Conservation (phyloP, 495 filamentous ascomycete species). For the Xylaria nigripes region DNA sequence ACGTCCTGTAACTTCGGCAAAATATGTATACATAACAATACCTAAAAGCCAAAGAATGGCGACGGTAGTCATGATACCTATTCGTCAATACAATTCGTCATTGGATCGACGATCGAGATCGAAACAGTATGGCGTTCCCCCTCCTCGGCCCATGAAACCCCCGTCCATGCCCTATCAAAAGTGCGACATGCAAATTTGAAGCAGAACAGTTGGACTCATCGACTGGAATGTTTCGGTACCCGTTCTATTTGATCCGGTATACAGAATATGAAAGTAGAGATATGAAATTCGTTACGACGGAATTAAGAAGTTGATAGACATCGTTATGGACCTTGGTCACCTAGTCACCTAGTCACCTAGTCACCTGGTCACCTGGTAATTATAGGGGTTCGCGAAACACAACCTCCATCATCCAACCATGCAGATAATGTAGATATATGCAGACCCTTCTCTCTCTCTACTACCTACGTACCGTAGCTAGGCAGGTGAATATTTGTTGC, state of each 20-base stretch:
- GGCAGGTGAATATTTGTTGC: not conserved
- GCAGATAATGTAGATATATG: not conserved
- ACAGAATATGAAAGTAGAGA: too few species aligned
- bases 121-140: not conserved
- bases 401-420: too few species aligned
- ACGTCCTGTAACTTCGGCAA: not conserved
- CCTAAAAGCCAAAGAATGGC: not conserved
- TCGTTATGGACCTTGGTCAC: too few species aligned
- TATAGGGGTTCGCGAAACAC: too few species aligned
- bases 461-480: not conserved
- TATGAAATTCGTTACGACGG: too few species aligned
- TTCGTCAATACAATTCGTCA: not conserved
- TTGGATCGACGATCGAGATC: not conserved
- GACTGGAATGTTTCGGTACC: too few species aligned
- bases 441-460: not conserved
- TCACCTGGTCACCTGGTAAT: too few species aligned
- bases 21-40: not conserved
- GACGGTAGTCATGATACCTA: not conserved
- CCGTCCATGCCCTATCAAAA: not conserved
- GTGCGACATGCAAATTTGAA: not conserved
- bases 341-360: too few species aligned
- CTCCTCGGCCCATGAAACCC: not conserved
- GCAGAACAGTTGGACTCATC: not conserved
- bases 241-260: too few species aligned
- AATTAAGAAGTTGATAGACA: too few species aligned